A percentile compares a stretch with the other conserved stretches of the same genome.
These are phyloP conservation scores for Eucalyptus regnans DNA, from an alignment of 345 rosid species.

Conservation along the genomic window DNA sequence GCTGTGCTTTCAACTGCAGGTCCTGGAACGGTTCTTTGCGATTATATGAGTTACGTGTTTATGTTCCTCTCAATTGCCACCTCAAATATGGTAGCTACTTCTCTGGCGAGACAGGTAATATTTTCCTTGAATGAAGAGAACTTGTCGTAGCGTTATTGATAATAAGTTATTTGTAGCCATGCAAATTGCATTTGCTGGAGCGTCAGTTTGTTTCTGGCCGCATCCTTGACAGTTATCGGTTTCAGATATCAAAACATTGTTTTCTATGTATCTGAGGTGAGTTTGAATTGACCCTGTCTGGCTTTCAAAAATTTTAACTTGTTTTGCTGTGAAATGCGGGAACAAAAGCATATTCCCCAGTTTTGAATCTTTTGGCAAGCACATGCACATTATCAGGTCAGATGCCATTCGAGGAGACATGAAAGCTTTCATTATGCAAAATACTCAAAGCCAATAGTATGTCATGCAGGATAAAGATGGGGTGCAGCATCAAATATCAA, in stretches of 20 bases:
- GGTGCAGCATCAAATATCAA: conserved; percentile 89
- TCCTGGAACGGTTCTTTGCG: conserved; percentile 51
- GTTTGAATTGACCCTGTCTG: neutral
- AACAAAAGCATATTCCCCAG: neutral
- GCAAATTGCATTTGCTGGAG: neutral
- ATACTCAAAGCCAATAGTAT: neutral
- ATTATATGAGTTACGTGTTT: conserved; percentile 26
- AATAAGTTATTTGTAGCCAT: neutral
- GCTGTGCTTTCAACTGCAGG: conserved; percentile 11
- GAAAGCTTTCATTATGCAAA: neutral
- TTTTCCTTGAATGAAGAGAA: neutral
- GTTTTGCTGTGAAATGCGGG: neutral
- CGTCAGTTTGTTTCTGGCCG: neutral
- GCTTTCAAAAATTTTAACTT: neutral
- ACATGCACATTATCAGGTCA: neutral
- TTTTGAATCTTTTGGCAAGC: neutral
- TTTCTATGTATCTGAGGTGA: neutral
- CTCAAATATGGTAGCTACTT: conserved; percentile 45
- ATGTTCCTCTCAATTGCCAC: conserved; percentile 54
- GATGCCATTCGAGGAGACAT: neutral
- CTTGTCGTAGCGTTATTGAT: neutral
- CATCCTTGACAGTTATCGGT: neutral
- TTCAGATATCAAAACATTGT: neutral
- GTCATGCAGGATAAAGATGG: conserved; percentile 59
- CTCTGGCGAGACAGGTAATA: conserved; percentile 30